A percentile compares a stretch with the other conserved stretches of the same genome.
Conservation (phyloP, 352 stramenopile species). For the Sclerospora graminicola region DNA sequence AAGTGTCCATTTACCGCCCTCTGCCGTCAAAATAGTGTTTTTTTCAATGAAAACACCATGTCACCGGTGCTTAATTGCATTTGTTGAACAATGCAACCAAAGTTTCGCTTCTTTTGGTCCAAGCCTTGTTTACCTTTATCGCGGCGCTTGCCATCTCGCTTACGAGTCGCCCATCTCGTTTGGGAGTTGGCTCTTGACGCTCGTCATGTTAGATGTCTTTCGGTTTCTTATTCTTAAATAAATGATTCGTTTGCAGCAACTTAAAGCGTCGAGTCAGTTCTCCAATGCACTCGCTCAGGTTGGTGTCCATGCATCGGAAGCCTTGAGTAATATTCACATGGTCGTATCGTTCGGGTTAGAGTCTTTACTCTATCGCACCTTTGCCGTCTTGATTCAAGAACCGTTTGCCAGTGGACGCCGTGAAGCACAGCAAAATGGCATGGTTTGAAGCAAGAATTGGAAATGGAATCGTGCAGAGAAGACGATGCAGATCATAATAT, state of each 20-base stretch:
- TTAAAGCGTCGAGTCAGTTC: too few relatives aligned
- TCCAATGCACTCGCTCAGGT: too few relatives aligned
- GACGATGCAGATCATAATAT: too few relatives aligned
- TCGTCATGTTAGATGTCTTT: conserved; percentile 46
- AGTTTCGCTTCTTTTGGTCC: conserved; percentile 28
- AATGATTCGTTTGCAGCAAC: too few relatives aligned
- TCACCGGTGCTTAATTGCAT: conserved; percentile 47
- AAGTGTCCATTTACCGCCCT: conserved; percentile 40
- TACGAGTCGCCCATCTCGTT: conserved; percentile 47
- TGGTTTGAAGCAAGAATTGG: too few relatives aligned
- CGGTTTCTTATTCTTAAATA: conserved; percentile 45
- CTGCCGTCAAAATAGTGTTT: conserved; percentile 40
- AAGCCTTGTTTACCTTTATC: too few relatives aligned
- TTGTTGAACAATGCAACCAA: conserved; percentile 40
- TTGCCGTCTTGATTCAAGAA: too few relatives aligned
- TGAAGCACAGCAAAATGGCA: conserved; percentile 33
- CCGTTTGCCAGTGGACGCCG: conserved; percentile 19
- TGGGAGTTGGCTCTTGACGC: conserved; percentile 62
- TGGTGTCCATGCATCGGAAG: too few relatives aligned
- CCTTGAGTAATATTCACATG: too few relatives aligned
- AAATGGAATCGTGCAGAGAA: too few relatives aligned
- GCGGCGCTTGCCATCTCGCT: too few relatives aligned
- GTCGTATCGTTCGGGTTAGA: conserved; percentile 33
- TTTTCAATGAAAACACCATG: conserved; percentile 58
- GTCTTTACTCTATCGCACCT: too few relatives aligned